Percentiles rank a stretch among this genome's conserved stretches.
Conservation (phyloP, 1,139 yeast species). For the Zygosaccharomyces sapae region DNA sequence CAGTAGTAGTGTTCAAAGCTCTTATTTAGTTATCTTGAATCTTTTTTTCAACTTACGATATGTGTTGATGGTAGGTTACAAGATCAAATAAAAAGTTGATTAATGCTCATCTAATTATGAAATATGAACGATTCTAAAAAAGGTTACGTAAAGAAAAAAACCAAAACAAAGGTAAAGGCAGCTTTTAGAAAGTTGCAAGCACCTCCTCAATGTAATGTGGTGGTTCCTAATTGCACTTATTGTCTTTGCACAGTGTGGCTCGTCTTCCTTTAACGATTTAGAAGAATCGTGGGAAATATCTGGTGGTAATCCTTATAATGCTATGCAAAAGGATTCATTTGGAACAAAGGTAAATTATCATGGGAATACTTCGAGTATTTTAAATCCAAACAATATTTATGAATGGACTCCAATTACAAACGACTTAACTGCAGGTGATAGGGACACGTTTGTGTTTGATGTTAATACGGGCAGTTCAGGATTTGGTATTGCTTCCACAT, state of each 20-base stretch:
- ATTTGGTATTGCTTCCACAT: constrained; percentile 31
- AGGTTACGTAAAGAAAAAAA: not conserved
- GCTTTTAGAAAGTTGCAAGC: not conserved
- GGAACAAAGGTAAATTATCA: not conserved
- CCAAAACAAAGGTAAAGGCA: not conserved
- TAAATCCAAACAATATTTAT: constrained; percentile 23
- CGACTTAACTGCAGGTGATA: constrained; percentile 25
- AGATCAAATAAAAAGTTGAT: not conserved
- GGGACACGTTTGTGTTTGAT: constrained; percentile 24
- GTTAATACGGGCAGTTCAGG: constrained; percentile 21
- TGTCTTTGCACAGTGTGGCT: not conserved
- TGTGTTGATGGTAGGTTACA: not conserved
- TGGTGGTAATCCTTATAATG: not conserved
- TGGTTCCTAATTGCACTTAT: not conserved
- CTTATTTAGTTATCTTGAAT: not conserved
- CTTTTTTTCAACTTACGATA: not conserved
- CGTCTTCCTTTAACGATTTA: not conserved
- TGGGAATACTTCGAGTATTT: constrained; percentile 4
- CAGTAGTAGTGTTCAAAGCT: not conserved
- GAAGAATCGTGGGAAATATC: not conserved
- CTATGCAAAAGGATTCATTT: not conserved
- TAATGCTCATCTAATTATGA: not conserved
- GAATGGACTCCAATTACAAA: constrained; percentile 34
- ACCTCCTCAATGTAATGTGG: constrained; percentile 4
- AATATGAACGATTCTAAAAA: not conserved